Evolutionary conservation across 768 basidiomycete species (phyloP), one percentile per base, ranked within the genome.

Genomic region (Paxillus rubicundulus): DNA sequence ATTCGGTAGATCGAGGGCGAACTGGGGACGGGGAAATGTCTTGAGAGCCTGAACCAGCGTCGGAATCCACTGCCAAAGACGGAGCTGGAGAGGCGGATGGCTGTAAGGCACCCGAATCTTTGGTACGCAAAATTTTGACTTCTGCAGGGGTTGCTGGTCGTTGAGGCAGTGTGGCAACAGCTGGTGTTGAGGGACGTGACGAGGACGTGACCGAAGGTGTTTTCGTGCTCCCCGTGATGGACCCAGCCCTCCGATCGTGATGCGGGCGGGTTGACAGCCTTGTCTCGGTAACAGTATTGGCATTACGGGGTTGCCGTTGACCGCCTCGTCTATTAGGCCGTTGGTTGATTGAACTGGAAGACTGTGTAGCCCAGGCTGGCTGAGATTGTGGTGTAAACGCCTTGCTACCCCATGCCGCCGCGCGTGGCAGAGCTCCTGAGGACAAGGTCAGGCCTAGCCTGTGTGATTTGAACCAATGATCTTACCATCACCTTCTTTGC

Each of bases 371-470:
- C 14, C 51, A 53, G 36, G 52, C 58, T 4, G 63, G 53, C 30
- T 62, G 52, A 44, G 33, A 24, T 16, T 58, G 54, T 47, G 62
- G 43, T 60, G 48, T 46, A 61, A 56, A 27, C 51, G 59, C 67
- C 67, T 79, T 80, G 41, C 77, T 75, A 13, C 77, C 84, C 85
- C 85, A 86, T 27, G 82, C 79, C 18, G 84, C 82, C 9, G 78
- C 77, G 52, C 84, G 85, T 49, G 92, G 92, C 41, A 93, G 72
- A 41, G 79, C 82, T 61, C 55, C 67, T 69, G 44, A 13, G 14
- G 30, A 58, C 7, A 7, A 49, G 18, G 34, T 67, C 41, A 69
- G 38, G 45, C 20, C 20, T 24, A 16, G 9, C 20, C n/a, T 32
- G 40, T 14, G 4, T 7, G 9, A 33, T 8, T 45, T 36, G 1